Conservation (phyloP, 345 rosid genomes). For the Reutealis trisperma region DNA sequence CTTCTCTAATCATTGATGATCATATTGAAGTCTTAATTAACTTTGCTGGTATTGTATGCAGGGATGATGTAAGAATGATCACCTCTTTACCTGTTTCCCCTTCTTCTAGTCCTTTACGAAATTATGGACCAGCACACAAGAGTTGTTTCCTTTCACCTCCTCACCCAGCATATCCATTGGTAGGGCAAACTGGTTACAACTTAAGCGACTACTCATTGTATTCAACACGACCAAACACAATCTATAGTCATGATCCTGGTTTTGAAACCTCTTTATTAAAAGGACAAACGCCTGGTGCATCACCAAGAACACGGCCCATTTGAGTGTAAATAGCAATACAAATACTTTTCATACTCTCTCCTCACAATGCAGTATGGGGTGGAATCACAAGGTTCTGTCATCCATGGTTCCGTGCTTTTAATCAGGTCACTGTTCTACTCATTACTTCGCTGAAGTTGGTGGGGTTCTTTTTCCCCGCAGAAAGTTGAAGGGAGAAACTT, state of each 20-base stretch:
- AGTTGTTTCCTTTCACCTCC: slow-evolving; percentile 84
- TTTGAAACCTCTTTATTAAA: slow-evolving; percentile 44
- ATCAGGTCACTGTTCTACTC: background rate
- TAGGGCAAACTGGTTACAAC: slow-evolving; percentile 56
- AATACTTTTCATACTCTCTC: background rate
- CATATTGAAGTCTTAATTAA: background rate
- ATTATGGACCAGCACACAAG: slow-evolving; percentile 55
- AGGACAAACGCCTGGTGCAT: slow-evolving; percentile 48
- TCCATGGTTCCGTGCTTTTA: background rate
- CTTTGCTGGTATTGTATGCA: slow-evolving; percentile 29
- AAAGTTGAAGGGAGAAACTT: background rate
- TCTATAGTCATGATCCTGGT: slow-evolving; percentile 42
- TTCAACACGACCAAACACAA: slow-evolving; percentile 43
- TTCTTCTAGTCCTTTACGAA: slow-evolving; percentile 82
- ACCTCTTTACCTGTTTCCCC: slow-evolving; percentile 92
- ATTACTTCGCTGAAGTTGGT: slow-evolving; percentile 3
- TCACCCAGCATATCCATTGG: slow-evolving; percentile 54
- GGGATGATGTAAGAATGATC: slow-evolving; percentile 70
- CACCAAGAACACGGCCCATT: slow-evolving; percentile 58
- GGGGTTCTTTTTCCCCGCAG: background rate
- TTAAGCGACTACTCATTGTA: slow-evolving; percentile 51
- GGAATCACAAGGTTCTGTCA: background rate
- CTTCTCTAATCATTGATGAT: background rate
- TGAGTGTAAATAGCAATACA: slow-evolving; percentile 42
- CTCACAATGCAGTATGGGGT: slow-evolving; percentile 8